These are phyloP conservation scores for Phialophora verrucosa DNA, from an alignment of 2,329 filamentous ascomycete genomes.

Conservation along the genomic window DNA sequence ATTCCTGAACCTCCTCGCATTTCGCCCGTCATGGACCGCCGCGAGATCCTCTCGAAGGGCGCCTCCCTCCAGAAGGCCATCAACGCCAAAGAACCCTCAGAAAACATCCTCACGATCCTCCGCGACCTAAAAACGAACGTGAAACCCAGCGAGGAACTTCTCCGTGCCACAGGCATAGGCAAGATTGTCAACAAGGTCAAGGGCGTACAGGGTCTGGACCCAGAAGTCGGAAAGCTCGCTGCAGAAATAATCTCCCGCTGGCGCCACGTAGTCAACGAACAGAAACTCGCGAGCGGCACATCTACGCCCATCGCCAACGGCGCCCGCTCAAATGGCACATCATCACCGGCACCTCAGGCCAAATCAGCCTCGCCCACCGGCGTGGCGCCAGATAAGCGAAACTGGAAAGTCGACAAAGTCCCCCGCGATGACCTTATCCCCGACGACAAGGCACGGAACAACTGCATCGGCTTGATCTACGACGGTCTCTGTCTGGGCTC, in stretches of 20 bases:
- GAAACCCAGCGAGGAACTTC: constrained; percentile 82
- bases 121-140: constrained; percentile 80
- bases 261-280: constrained; percentile 75
- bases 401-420: constrained; percentile 72
- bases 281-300: constrained; percentile 41
- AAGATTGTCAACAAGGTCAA: constrained; percentile 87
- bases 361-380: constrained; percentile 53
- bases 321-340: constrained; percentile 56
- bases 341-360: constrained; percentile 54
- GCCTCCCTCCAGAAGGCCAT: constrained; percentile 82
- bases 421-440: constrained; percentile 71
- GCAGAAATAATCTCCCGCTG: constrained; percentile 85
- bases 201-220: constrained; percentile 70
- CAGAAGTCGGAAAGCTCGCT: constrained; percentile 73
- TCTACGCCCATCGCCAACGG: constrained; percentile 45
- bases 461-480: constrained; percentile 89
- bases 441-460: constrained; percentile 74
- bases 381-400: constrained; percentile 74
- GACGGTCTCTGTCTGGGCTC: constrained; percentile 83
- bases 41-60: constrained; percentile 77
- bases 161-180: constrained; percentile 90
- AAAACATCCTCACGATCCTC: constrained; percentile 74
- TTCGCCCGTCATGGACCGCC: constrained; percentile 72
- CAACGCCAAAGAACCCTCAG: constrained; percentile 72
- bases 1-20: constrained; percentile 3